Evolutionary conservation across 2,329 filamentous ascomycete species (phyloP).

Genomic region (Ustulina deusta): DNA sequence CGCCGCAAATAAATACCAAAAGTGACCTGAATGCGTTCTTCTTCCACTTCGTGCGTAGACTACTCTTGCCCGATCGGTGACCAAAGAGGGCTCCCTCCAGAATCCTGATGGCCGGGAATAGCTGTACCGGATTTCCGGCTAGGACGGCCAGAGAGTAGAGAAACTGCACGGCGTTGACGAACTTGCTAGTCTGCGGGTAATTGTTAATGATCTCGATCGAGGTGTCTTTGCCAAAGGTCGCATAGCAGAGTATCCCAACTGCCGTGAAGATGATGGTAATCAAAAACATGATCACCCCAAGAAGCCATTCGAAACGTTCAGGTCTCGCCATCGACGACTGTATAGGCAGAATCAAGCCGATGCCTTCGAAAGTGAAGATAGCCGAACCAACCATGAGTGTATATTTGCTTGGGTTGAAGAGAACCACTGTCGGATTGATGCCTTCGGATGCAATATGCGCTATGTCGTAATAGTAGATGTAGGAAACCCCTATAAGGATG

Average conservation of each 20-base stretch:
- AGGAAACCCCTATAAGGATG: conserved; percentile 76
- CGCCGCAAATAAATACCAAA: conserved; percentile 69
- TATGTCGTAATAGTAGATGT: conserved; percentile 81
- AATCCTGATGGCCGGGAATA: conserved; percentile 79
- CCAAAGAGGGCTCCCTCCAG: conserved; percentile 76
- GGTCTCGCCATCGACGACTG: conserved; percentile 80
- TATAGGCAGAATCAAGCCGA: conserved; percentile 80
- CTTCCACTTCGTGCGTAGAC: conserved; percentile 76
- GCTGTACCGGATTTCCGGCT: conserved; percentile 79
- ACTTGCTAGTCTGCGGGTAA: conserved; percentile 74
- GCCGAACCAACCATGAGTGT: conserved; percentile 78
- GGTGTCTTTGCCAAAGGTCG: conserved; percentile 76
- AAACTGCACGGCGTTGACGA: conserved; percentile 83
- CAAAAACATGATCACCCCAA: conserved; percentile 77
- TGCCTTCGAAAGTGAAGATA: conserved; percentile 84
- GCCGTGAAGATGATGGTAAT: conserved; percentile 80
- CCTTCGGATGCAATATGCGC: conserved; percentile 66
- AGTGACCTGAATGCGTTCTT: conserved; percentile 75
- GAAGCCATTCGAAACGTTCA: conserved; percentile 72
- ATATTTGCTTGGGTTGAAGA: conserved; percentile 77
- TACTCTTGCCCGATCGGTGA: conserved; percentile 75
- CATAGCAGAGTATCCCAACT: conserved; percentile 79
- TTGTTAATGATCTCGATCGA: conserved; percentile 82
- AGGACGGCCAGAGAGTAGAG: conserved; percentile 79
- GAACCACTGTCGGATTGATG: conserved; percentile 69